Base-by-base conservation (phyloP, 441 rosid species). In the Jatropha podagrica region DNA sequence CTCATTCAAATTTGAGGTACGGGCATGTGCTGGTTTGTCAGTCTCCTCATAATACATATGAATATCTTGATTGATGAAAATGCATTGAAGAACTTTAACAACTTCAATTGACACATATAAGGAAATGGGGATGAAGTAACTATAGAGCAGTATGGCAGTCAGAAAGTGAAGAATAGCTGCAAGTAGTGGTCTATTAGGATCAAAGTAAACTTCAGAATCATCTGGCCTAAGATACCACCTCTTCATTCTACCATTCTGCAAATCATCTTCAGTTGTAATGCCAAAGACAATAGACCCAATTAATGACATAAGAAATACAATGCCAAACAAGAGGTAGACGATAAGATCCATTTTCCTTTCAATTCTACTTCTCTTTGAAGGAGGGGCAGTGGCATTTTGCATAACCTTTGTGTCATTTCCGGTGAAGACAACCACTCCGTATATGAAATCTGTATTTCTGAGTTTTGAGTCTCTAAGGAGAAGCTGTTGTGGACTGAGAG, bases 1-100 rank as follows among this genome's bases (percentile, higher is more conserved):
- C 89, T 96, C 98, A 17, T 90, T 96, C 80, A 96, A 88, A 83
- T 96, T 96, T 37, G 98, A 96, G 63, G 99, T 96, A 48, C 98
- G 93, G 46, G 99, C 97, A 44, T 76, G 89, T 2, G 97, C 99
- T 52, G 99, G 97, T 81, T 87, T 90, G 83, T 93, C 95, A 54
- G 91, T 80, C 81, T 89, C 96, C 82, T 91, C 98, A 27, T 94
- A 83, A 79, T 96, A 96, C 98, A 96, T 90, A n/a, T 87, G 81
- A 70, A 87, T 77, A 80, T 94, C 98, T 69, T 80, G 86, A 79
- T 92, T 96, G 79, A 94, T 96, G 84, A 94, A 93, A 74, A 82
- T 46, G 71, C 95, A 87, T 86, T 96, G 98, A 65, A 96, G 89
- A 72, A 90, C 91, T 83, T 96, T 96, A 62, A 96, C 98, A 55